Evolutionary conservation across 2,329 filamentous ascomycete genomes (phyloP), one percentile per base, ranked within the genome.

Genomic region (Emydomyces testavorans): DNA sequence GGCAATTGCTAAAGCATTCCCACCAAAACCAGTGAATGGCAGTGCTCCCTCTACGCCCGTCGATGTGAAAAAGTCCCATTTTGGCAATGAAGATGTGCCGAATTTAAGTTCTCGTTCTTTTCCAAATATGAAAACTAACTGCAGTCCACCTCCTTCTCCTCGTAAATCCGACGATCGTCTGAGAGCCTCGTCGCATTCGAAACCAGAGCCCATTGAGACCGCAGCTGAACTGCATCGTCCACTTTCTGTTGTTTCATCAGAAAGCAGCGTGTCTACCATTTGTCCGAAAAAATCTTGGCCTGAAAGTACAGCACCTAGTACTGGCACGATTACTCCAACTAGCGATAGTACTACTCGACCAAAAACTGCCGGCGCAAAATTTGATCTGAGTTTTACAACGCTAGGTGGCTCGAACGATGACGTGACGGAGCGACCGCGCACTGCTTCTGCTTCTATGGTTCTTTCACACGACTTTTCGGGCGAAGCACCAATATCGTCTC

Each of bases 191-290:
- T 29, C 40, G 11, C 23, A 6, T 34, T 21, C 50, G 28, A 36
- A 38, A 50, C 56, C 6, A 37, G 51, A 55, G 20, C 24, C 21
- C 18, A 37, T 31, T 32, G 57, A 16, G 49, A 56, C 48, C 32
- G 55, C 38, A 20, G 53, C 48, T 46, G 84, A 53, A 89, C 89
- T 56, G 83, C 83, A 4, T 29, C 78, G 86, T 8, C 88, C 89
- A 0, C 67, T 93, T 15, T 94, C 89, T 1, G 72, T 89, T 16
- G 80, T 93, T 11, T 94, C 87, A 1, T 89, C 81, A 16, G 87
- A 92, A 61, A 88, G 82, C 60, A 92, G 83, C 2, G 69, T 79
- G 46, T 74, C 74, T 1, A 87, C 85, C 0, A 74, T 81, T 15
- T 76, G 79, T 34, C 75, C 75, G 2, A 78, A 79, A 4, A 85